Percentiles rank a stretch among this genome's conserved stretches.
These are phyloP conservation scores for Suhomyces chickasaworum DNA, from an alignment of 1,139 yeast species.

Conservation along the genomic window DNA sequence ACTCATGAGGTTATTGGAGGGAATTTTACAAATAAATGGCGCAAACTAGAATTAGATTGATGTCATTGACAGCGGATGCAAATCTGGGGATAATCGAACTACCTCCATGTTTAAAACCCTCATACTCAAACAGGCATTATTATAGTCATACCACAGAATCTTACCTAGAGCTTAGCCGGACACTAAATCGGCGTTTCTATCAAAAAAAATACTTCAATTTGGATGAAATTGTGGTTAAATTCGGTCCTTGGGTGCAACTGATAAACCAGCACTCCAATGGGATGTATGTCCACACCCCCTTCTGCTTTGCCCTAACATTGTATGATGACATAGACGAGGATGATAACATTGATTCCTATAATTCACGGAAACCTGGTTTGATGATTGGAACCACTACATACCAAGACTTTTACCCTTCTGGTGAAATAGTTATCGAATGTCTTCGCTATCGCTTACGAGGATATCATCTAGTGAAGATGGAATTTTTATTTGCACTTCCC, in stretches of 20 bases:
- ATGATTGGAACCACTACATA: slow-evolving; percentile 15
- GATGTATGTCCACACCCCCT: slow-evolving; percentile 13
- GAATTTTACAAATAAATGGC: slow-evolving; percentile 1
- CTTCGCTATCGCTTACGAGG: slow-evolving; percentile 15
- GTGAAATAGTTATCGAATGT: slow-evolving; percentile 19
- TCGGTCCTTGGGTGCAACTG: slow-evolving; percentile 18
- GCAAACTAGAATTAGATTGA: slow-evolving; percentile 3
- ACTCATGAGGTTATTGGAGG: background rate
- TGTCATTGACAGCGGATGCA: slow-evolving; percentile 4
- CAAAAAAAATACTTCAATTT: slow-evolving; percentile 10
- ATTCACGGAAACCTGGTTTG: slow-evolving; percentile 12
- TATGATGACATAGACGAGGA: background rate
- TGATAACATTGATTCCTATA: background rate
- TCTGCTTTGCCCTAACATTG: slow-evolving; percentile 13
- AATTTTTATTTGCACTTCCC: slow-evolving; percentile 15
- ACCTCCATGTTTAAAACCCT: background rate
- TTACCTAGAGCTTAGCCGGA: slow-evolving; percentile 12
- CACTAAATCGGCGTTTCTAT: slow-evolving; percentile 12
- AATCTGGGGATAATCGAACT: background rate
- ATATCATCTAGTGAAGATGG: slow-evolving; percentile 12
- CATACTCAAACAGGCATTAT: background rate
- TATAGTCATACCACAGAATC: slow-evolving; percentile 8
- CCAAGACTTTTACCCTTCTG: slow-evolving; percentile 17
- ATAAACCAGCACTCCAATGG: slow-evolving; percentile 14
- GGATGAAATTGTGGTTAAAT: slow-evolving; percentile 14